Conservation (phyloP, 176 grass and related monocot genomes). For the Avena insularis region DNA sequence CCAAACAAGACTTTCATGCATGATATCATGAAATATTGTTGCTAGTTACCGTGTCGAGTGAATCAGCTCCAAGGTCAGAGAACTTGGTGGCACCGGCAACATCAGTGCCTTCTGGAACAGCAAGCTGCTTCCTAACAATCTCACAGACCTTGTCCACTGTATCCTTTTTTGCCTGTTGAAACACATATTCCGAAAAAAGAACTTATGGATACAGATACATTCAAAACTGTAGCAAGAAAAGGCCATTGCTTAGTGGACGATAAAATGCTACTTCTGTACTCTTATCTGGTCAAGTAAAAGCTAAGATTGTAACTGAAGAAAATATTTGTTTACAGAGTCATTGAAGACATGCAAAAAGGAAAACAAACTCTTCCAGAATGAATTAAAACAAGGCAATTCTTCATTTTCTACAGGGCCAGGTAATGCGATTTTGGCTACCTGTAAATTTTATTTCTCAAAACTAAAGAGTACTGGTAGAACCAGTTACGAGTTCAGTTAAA, state of each 20-base stretch:
- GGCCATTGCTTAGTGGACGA: background rate
- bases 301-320: background rate
- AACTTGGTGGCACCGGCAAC: slow-evolving; percentile 61
- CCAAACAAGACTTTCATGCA: background rate
- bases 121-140: slow-evolving; percentile 76
- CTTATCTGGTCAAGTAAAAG: background rate
- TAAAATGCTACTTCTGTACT: background rate
- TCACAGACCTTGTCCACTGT: slow-evolving; percentile 69
- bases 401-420: background rate
- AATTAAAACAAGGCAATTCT: background rate
- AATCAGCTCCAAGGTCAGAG: slow-evolving; percentile 67
- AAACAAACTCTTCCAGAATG: background rate
- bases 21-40: background rate
- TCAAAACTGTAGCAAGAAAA: slow-evolving; percentile 11
- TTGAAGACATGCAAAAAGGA: background rate
- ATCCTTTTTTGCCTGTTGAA: slow-evolving; percentile 56
- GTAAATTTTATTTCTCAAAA: slow-evolving; percentile 1
- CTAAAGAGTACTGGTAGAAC: background rate
- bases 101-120: slow-evolving; percentile 45
- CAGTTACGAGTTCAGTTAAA: slow-evolving; percentile 22
- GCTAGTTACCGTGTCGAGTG: slow-evolving; percentile 61
- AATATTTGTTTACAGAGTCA: background rate
- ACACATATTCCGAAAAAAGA: background rate
- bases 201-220: background rate
- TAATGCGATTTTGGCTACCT: background rate